Conservation (phyloP, 495 filamentous ascomycete species). For the Neurospora sp. region DNA sequence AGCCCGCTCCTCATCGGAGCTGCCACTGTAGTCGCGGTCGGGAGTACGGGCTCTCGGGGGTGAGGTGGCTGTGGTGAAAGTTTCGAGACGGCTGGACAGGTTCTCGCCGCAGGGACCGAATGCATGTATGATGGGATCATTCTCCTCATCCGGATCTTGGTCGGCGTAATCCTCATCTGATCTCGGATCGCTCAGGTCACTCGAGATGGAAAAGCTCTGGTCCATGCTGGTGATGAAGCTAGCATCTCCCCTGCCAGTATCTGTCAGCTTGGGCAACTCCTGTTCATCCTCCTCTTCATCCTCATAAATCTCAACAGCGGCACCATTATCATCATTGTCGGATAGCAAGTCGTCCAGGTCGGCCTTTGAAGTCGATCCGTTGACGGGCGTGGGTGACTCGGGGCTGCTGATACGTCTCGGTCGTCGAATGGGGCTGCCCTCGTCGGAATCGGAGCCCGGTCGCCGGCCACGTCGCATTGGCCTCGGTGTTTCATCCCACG, state of each 20-base stretch:
- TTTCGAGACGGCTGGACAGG: conserved; percentile 66
- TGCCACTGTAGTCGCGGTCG: not conserved
- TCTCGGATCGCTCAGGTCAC: conserved; percentile 51
- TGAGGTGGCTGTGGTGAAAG: conserved; percentile 49
- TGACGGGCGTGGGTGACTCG: conserved; percentile 61
- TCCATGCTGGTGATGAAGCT: conserved; percentile 28
- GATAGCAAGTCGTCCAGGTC: conserved; percentile 23
- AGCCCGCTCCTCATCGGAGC: not conserved
- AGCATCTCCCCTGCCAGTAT: conserved; percentile 5
- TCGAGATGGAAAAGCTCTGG: conserved; percentile 35
- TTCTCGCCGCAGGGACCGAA: conserved; percentile 84
- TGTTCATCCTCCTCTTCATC: conserved; percentile 41
- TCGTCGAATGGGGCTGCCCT: conserved; percentile 60
- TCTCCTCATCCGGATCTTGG: conserved; percentile 73
- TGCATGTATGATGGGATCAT: conserved; percentile 81
- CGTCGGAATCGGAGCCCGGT: conserved; percentile 22
- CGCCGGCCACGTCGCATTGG: conserved; percentile 6
- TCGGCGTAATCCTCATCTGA: conserved; percentile 47
- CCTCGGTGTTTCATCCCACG: conserved; percentile 54
- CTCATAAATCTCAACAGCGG: conserved; percentile 43
- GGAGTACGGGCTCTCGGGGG: conserved; percentile 21
- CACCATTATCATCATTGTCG: conserved; percentile 13
- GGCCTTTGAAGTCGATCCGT: conserved; percentile 17
- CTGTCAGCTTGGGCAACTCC: conserved; percentile 21
- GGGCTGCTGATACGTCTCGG: conserved; percentile 55